Percentiles rank a stretch among this genome's conserved stretches.
Conservation (phyloP, 441 rosid species). For the Jatropha multifida region DNA sequence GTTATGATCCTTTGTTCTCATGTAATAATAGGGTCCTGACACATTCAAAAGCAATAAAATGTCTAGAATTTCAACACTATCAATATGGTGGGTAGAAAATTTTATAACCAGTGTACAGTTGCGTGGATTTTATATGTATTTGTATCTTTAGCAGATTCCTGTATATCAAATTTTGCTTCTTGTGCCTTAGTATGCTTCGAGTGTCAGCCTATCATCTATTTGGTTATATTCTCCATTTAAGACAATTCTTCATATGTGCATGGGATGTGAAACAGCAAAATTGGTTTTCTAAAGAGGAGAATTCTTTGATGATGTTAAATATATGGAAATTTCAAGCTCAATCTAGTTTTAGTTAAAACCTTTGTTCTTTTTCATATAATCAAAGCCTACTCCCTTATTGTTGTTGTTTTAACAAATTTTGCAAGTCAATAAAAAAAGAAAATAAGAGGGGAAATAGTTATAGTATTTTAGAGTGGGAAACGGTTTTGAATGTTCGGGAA, state of each 20-base stretch:
- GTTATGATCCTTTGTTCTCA: conserved; percentile 1
- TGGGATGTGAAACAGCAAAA: background rate
- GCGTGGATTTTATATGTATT: background rate
- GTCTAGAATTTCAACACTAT: background rate
- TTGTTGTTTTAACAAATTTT: too few species aligned
- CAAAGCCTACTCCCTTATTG: too few species aligned
- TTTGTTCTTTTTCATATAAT: background rate
- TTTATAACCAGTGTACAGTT: background rate
- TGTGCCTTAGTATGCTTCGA: background rate
- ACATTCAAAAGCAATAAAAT: conserved; percentile 5
- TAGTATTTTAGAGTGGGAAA: too few species aligned
- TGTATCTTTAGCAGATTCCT: background rate
- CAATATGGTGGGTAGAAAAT: background rate
- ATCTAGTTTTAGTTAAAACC: background rate
- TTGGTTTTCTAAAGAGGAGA: background rate
- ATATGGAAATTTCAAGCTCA: background rate
- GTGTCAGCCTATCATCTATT: background rate
- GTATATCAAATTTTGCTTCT: background rate
- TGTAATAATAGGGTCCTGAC: background rate
- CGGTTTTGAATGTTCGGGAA: too few species aligned
- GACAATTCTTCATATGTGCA: background rate
- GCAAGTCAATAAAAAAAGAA: too few species aligned
- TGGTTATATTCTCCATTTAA: background rate
- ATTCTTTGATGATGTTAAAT: background rate
- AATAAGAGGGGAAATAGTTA: too few species aligned